These are phyloP conservation scores for Metarhizium sp. DNA, from an alignment of 2,329 filamentous ascomycete genomes.

Conservation along the genomic window DNA sequence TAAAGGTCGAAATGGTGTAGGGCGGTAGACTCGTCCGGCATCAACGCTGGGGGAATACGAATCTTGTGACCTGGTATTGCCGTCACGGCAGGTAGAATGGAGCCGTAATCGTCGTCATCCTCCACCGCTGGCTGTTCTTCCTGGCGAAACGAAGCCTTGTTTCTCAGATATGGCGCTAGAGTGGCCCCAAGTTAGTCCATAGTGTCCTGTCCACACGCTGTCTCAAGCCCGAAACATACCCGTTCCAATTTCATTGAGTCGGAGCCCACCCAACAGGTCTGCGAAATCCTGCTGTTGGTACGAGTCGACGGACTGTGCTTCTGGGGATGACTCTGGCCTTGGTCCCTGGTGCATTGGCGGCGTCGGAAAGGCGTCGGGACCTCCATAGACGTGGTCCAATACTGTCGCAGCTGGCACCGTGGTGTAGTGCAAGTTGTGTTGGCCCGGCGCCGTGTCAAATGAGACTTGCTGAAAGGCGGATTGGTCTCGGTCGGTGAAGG, in stretches of 20 bases:
- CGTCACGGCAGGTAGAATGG: conserved; percentile 57
- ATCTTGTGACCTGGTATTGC: conserved; percentile 66
- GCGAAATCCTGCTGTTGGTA: conserved; percentile 64
- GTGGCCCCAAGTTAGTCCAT: neutral
- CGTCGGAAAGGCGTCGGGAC: conserved; percentile 43
- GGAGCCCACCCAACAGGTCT: conserved; percentile 75
- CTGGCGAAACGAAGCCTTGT: conserved; percentile 39
- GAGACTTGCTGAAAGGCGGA: conserved; percentile 36
- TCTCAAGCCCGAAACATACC: conserved; percentile 43
- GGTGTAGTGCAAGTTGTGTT: conserved; percentile 43
- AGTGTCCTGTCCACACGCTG: no score
- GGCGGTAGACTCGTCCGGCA: conserved; percentile 79
- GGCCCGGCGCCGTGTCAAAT: conserved; percentile 35
- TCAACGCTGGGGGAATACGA: conserved; percentile 82
- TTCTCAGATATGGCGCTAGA: conserved; percentile 75
- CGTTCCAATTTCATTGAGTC: conserved; percentile 78
- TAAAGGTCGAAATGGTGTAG: conserved; percentile 84
- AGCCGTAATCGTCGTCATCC: conserved; percentile 64
- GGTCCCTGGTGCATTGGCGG: conserved; percentile 31
- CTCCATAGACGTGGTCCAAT: conserved; percentile 41
- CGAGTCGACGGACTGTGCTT: conserved; percentile 49
- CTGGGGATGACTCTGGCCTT: conserved; percentile 28
- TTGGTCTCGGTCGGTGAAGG: conserved; percentile 36
- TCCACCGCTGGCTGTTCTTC: conserved; percentile 57
- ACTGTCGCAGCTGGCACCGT: conserved; percentile 40